A percentile compares a stretch with the other conserved stretches of the same genome.
Evolutionary conservation across 139 green algal genomes (phyloP).

Genomic region (Chlorella ohadii): DNA sequence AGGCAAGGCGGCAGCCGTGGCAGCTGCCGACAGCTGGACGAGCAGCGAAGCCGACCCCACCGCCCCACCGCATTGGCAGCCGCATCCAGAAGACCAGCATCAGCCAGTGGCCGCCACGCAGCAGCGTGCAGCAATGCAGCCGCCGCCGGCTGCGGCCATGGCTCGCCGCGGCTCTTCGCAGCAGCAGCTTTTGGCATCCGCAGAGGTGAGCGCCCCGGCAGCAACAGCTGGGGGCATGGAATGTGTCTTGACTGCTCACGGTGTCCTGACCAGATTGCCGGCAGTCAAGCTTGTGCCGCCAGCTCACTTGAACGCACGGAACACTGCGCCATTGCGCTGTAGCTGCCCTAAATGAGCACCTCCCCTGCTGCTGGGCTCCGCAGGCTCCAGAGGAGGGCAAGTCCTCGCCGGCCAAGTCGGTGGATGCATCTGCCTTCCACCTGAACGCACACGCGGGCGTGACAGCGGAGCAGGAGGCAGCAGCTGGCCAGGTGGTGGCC

Average conservation of each 20-base stretch:
- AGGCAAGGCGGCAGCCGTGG: no score
- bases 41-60: neutral
- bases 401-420: slow-evolving; percentile 12
- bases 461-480: neutral
- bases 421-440: slow-evolving; percentile 1
- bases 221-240: neutral
- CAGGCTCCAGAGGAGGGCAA: neutral
- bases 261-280: no score
- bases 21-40: no score
- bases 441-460: neutral
- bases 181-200: neutral
- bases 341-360: no score
- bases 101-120: neutral
- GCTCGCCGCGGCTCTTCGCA: neutral
- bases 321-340: no score
- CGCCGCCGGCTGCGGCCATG: neutral
- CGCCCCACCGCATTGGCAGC: no score
- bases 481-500: neutral
- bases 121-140: no score
- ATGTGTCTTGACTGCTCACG: no score
- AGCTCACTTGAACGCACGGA: no score
- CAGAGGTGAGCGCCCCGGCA: no score
- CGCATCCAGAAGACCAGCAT: neutral
- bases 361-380: no score
- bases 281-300: no score